A percentile compares a stretch with the other conserved stretches of the same genome.
Evolutionary conservation across 2,329 filamentous ascomycete species (phyloP).

Genomic region (Thyridium curvatum): DNA sequence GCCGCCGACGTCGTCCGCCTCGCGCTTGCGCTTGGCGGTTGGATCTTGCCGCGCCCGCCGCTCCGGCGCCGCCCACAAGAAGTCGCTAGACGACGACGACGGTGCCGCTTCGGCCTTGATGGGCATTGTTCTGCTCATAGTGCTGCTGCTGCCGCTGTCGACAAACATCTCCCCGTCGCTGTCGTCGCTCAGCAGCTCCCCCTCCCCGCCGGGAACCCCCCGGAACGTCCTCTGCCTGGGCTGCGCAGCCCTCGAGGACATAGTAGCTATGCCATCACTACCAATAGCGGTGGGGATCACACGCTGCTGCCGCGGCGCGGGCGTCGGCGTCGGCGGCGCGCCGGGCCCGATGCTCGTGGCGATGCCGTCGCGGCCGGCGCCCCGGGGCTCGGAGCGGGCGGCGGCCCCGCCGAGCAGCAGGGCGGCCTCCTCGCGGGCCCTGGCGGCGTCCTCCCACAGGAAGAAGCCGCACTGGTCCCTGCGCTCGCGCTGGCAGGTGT

Average conservation of each 20-base stretch:
- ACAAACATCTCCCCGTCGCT: too few relatives aligned
- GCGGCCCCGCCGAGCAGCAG: slow-evolving; percentile 3
- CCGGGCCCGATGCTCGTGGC: background rate
- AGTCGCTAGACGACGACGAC: too few relatives aligned
- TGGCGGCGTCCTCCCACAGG: slow-evolving; percentile 34
- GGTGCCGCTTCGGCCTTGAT: too few relatives aligned
- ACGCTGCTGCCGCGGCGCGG: background rate
- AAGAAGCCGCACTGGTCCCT: slow-evolving; percentile 33
- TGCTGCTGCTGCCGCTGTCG: too few relatives aligned
- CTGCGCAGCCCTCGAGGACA: too few relatives aligned
- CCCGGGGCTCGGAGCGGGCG: background rate
- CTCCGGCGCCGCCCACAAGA: background rate
- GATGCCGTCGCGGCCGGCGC: background rate
- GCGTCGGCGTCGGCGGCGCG: slow-evolving; percentile 4
- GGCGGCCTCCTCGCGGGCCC: slow-evolving; percentile 17
- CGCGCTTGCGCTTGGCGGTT: background rate
- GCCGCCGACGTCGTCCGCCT: background rate
- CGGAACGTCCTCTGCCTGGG: too few relatives aligned
- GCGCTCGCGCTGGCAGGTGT: slow-evolving; percentile 27
- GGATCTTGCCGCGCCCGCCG: background rate
- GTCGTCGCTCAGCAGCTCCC: too few relatives aligned
- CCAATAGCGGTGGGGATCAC: too few relatives aligned
- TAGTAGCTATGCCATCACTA: too few relatives aligned
- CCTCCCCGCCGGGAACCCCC: too few relatives aligned
- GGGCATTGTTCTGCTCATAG: too few relatives aligned